Percentiles rank a stretch among this genome's conserved stretches.
phyloP scores from a whole-genome alignment of 2,329 filamentous ascomycete species.

The Cladosporium sp. region DNA sequence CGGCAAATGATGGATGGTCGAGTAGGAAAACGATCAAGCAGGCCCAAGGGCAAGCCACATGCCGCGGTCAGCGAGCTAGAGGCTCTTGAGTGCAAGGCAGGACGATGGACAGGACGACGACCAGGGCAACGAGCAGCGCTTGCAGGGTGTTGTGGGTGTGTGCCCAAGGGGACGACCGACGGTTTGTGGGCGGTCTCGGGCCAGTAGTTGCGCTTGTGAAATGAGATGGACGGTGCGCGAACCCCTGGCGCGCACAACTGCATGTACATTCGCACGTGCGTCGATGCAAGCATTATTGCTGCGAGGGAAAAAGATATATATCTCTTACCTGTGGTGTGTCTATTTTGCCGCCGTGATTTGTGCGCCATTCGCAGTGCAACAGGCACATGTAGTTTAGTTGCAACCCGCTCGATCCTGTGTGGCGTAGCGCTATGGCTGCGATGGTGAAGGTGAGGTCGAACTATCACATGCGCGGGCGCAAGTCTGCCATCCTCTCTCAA shows the following conservation, averaged over 20 bases:
- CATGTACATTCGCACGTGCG: not conserved
- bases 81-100: conserved; percentile 1
- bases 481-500: not conserved
- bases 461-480: not conserved
- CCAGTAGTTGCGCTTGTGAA: conserved; percentile 8
- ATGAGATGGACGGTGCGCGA: conserved; percentile 7
- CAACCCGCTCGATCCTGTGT: too few species aligned
- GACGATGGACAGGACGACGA: not conserved
- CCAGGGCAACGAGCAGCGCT: conserved; percentile 1
- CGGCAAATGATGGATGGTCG: not conserved
- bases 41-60: not conserved
- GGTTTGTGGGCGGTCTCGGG: conserved; percentile 6
- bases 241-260: conserved; percentile 3
- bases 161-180: conserved; percentile 6
- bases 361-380: too few species aligned
- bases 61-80: conserved; percentile 4
- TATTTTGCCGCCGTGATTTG: too few species aligned
- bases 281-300: not conserved
- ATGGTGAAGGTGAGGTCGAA: not conserved
- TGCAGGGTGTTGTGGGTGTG: conserved; percentile 7
- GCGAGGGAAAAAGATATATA: too few species aligned
- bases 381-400: too few species aligned
- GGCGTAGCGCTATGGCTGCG: not conserved
- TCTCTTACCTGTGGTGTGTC: too few species aligned
- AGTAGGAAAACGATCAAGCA: not conserved